Evolutionary conservation across 805 yeast genomes (phyloP).

Genomic region (Tetrapisispora pingtungensis): DNA sequence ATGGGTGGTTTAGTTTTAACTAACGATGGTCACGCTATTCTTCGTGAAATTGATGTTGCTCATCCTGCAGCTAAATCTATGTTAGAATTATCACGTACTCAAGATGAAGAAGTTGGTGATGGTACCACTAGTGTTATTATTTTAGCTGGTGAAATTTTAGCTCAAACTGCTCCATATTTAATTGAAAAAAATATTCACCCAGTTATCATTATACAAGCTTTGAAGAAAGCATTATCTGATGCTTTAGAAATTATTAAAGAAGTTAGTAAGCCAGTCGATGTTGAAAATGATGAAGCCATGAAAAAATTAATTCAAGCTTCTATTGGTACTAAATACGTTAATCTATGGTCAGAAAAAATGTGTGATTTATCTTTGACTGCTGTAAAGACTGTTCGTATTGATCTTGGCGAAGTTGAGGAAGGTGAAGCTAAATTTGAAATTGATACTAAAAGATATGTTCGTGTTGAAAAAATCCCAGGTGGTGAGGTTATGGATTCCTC

Average conservation of each 20-base stretch:
- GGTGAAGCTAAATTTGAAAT: constrained; percentile 61
- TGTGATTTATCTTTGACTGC: constrained; percentile 81
- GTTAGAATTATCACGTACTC: constrained; percentile 94
- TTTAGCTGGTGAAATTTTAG: constrained; percentile 91
- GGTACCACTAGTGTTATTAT: constrained; percentile 97
- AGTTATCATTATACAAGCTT: constrained; percentile 87
- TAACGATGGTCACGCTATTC: constrained; percentile 96
- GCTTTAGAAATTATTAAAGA: constrained; percentile 80
- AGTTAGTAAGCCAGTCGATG: constrained; percentile 77
- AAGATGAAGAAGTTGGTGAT: constrained; percentile 98
- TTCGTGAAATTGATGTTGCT: constrained; percentile 93
- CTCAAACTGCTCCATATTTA: constrained; percentile 84
- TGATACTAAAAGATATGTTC: constrained; percentile 84
- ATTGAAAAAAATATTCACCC: constrained; percentile 95
- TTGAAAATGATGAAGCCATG: constrained; percentile 78
- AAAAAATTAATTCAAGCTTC: constrained; percentile 76
- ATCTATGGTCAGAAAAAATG: constrained; percentile 86
- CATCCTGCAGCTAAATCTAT: constrained; percentile 99
- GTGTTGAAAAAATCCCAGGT: constrained; percentile 95
- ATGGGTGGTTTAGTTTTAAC: constrained; percentile 90
- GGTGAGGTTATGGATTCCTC: constrained; percentile 87
- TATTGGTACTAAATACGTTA: constrained; percentile 91
- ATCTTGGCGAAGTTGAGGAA: constrained; percentile 35
- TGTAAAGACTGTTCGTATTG: constrained; percentile 68
- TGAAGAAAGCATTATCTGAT: constrained; percentile 82